These are phyloP conservation scores for Neurospora intermedia DNA, from an alignment of 495 filamentous ascomycete genomes.

Conservation along the genomic window DNA sequence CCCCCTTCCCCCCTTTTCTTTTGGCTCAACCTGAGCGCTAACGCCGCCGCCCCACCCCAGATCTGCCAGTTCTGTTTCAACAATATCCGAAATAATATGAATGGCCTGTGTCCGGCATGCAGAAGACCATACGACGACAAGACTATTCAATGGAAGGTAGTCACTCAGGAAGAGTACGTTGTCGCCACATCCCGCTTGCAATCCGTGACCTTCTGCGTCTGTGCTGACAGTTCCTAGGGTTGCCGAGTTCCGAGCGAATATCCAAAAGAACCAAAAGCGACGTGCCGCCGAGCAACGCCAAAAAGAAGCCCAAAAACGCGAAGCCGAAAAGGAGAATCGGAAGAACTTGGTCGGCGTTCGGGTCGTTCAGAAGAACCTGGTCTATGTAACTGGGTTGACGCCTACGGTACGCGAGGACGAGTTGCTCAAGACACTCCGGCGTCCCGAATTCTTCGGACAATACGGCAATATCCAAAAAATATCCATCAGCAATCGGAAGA, in stretches of 20 bases:
- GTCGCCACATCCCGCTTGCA: background rate
- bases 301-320: constrained; percentile 89
- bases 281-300: constrained; percentile 74
- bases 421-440: constrained; percentile 75
- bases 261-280: constrained; percentile 82
- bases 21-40: constrained; percentile 8
- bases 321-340: constrained; percentile 87
- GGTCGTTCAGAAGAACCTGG: constrained; percentile 95
- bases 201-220: background rate
- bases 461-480: constrained; percentile 99
- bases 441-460: constrained; percentile 89
- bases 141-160: constrained; percentile 89
- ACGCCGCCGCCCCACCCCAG: constrained; percentile 32
- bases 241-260: constrained; percentile 68
- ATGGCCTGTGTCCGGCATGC: constrained; percentile 92
- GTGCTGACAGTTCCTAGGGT: constrained; percentile 30
- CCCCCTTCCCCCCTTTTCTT: background rate
- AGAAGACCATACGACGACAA: constrained; percentile 90
- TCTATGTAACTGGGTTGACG: constrained; percentile 92
- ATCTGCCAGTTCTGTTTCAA: constrained; percentile 99
- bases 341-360: constrained; percentile 92
- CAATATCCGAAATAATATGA: constrained; percentile 93
- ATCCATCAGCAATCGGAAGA: constrained; percentile 91
- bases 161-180: constrained; percentile 83
- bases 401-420: constrained; percentile 87